Base-by-base conservation (phyloP, 306 rosid genomes). In the Cicer yamashitae region DNA sequence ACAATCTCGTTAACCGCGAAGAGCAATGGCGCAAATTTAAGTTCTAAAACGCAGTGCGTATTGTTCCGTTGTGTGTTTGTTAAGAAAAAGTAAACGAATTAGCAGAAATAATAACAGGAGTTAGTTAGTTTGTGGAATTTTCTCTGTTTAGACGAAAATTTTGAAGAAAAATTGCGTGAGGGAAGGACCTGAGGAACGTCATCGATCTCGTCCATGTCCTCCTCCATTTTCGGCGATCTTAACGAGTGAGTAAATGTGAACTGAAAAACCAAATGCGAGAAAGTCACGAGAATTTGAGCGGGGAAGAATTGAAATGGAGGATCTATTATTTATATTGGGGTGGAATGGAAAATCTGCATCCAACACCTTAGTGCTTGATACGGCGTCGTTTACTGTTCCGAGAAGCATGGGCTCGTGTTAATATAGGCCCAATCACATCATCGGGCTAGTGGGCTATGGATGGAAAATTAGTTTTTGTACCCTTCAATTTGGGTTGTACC, bases 181-280 rank as follows among this genome's bases (percentile, higher is more conserved):
- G 60, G 68, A 54, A 22, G 71, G 46, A 91, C 98, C 97, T 91
- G 91, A 83, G 98, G 88, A 67, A 75, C 88, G 9, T 92, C 87
- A 76, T 94, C 97, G 60, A 87, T 82, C 83, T 90, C 98, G 71
- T 88, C 96, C 85, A 87, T 85, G 76, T 88, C 97, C 85, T 87
- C 98, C 86, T 91, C 97, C 98, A 91, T 93, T 77, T 61, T 69
- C 66, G 34, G 84, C 41, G 67, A 77, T 73, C 67, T 68, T 22
- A 57, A 39, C 66, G 40, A 22, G 20, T 30, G 38, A 74, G 50
- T 8, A 56, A 63, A 11, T 34, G 44, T 52, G 64, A 52, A 61
- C 25, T n/a, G 74, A 66, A 76, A 72, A 4, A n/a, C 51, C 51
- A 22, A 64, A 65, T 54, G 50, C 58, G 12, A 64, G 41, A 6